Evolutionary conservation across 345 rosid species (phyloP), one percentile per base, ranked within the genome.

Genomic region (Dipteronia sinensis): DNA sequence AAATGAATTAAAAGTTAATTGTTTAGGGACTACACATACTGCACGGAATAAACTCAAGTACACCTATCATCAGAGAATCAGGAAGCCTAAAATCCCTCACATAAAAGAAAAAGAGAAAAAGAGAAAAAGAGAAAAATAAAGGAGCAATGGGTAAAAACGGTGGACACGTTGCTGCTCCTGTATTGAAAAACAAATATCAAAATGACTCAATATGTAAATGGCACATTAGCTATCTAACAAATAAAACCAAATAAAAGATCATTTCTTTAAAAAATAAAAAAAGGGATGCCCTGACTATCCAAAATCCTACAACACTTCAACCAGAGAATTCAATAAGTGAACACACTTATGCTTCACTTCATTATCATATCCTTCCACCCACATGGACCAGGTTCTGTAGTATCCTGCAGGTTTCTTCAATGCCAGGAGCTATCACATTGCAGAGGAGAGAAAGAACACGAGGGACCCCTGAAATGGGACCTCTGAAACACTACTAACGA

Each of bases 1-100:
- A 87, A 64, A 73, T 27, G 25, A 72, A 49, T 78, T 64, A 64
- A 77, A 67, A 82, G 77, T 40, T 62, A 69, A 68, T 44, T 29
- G 58, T 22, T 64, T 73, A 59, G 69, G 47, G 31, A 42, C 27
- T 58, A 72, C 25, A 59, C 8, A 38, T 67, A 66, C 64, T 34
- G 47, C 12, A 11, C 1, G 51, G 49, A 62, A 22, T 20, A 38
- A 22, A 38, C 34, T 2, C n/a, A 65, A 66, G 15, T 23, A 22
- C 10, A 38, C 25, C 22, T 53, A 34, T 31, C 53, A 66, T 66
- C 23, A 15, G 40, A 55, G 2, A 53, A 6, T 68, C 29, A 49
- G 19, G 17, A 66, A 65, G 31, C n/a, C 44, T n/a, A 65, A 6
- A 25, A 64, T 62, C 68, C 38, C 42, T 10, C 20, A 13, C 16